These are phyloP conservation scores for Phytophthora cactorum DNA, from an alignment of 352 stramenopile species.

Conservation along the genomic window DNA sequence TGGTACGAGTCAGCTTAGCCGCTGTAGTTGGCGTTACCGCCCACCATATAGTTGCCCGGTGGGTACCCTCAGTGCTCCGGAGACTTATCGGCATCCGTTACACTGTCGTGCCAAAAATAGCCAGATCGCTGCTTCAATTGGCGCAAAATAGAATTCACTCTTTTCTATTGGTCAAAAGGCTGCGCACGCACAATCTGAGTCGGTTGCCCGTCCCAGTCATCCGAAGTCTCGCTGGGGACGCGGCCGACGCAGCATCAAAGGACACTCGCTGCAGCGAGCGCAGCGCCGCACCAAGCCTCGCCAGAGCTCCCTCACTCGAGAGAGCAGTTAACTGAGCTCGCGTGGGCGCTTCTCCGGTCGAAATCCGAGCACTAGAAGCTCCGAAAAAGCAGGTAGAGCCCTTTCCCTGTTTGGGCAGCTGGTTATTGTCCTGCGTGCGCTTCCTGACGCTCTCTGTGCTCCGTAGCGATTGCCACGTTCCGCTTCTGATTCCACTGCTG, in stretches of 20 bases:
- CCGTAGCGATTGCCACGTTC: not conserved
- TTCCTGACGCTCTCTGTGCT: conserved; percentile 14
- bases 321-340: not conserved
- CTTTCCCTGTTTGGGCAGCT: conserved; percentile 32
- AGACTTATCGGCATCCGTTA: conserved; percentile 18
- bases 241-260: conserved; percentile 24
- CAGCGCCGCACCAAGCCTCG: conserved; percentile 1
- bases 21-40: not conserved
- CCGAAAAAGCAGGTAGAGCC: conserved; percentile 11
- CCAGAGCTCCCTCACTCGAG: not conserved
- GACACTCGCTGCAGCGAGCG: conserved; percentile 20
- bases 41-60: conserved; percentile 5
- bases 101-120: conserved; percentile 23
- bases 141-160: not conserved
- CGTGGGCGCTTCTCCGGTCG: conserved; percentile 1
- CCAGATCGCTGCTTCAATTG: conserved; percentile 4
- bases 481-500: conserved; percentile 33
- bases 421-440: conserved; percentile 27
- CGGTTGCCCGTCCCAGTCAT: conserved; percentile 32
- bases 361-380: conserved; percentile 11
- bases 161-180: conserved; percentile 11
- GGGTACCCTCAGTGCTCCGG: conserved; percentile 3
- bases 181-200: conserved; percentile 30
- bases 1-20: not conserved
- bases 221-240: conserved; percentile 32